Evolutionary conservation across 2,329 filamentous ascomycete genomes (phyloP), one percentile per base, ranked within the genome.

Genomic region (Pseudopithomyces maydicus): DNA sequence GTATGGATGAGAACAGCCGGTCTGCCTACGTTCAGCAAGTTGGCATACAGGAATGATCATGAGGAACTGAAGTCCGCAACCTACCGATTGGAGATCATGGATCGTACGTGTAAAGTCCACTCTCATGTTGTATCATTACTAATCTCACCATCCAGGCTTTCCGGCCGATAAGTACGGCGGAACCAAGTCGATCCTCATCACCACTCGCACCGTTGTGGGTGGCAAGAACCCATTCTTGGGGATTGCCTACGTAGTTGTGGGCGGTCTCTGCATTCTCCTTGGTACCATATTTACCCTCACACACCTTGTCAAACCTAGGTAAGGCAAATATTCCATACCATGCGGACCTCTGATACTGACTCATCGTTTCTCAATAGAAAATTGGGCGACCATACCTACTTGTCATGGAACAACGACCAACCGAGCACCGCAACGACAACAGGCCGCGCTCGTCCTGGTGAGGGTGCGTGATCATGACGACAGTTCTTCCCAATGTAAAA

Each of bases 1-100:
- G 93, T 98, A 20, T 99, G 95, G 95, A 99, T 99, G 95, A 88
- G 95, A 67, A 96, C 96, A 1, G 95, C 95, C 22, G 95, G 94
- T 56, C 80, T 98, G 68, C 95, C 95, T 1, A 90, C 89, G 5
- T 99, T 99, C 75, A 97, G 91, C 84, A 99, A 99, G 80, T 82
- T 99, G 45, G 91, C 92, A 44, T 85, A 89, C 75, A 85, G 92
- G 57, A 97, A 97, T 71, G 89, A 97, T 72, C 81, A 81, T 0
- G 79, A 83, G 1, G 74, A 79, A 0, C 89, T 99, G 89, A 69
- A 73, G 33, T 72, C 79, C 15, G 95, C 94, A 26, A 85, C 79
- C 19, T 99, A 99, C 74, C 80, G 86, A 60, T 79, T 99, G 52
- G 81, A 90, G 50, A 90, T 98, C 61, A 82, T 87, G 56, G 85